Evolutionary conservation across 2,329 filamentous ascomycete genomes (phyloP).

Genomic region (Aspergillus sp.): DNA sequence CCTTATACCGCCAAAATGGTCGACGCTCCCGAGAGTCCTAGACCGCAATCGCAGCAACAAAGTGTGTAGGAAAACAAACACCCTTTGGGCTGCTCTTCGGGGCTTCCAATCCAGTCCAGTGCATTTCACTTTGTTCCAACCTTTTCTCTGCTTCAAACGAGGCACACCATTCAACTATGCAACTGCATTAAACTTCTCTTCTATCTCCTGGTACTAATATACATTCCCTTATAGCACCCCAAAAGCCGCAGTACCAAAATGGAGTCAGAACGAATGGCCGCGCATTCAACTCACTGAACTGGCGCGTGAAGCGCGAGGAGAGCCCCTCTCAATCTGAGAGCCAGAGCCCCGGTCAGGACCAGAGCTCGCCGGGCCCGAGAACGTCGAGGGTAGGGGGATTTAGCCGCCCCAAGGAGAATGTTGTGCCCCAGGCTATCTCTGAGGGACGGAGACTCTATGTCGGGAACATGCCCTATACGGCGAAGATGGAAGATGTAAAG

Average conservation of each 20-base stretch:
- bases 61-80: constrained; percentile 27
- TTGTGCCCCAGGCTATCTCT: constrained; percentile 36
- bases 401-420: constrained; percentile 28
- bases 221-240: constrained; percentile 26
- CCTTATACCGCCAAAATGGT: constrained; percentile 24
- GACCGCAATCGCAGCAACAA: constrained; percentile 27
- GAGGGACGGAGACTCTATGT: constrained; percentile 52
- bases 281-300: constrained; percentile 42
- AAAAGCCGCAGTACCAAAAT: constrained; percentile 30
- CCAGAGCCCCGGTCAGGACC: constrained; percentile 26
- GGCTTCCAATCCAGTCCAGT: background rate
- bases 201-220: constrained; percentile 15
- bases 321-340: constrained; percentile 28
- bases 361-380: constrained; percentile 26
- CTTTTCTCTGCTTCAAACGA: background rate
- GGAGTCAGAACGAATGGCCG: constrained; percentile 36
- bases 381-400: constrained; percentile 22
- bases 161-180: background rate
- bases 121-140: background rate
- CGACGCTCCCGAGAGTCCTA: constrained; percentile 28
- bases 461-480: constrained; percentile 56
- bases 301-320: constrained; percentile 42
- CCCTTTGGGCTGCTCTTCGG: constrained; percentile 13
- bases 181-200: background rate
- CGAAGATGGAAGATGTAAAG: constrained; percentile 52